Evolutionary conservation across 75 land plant genomes (phyloP), one percentile per base, ranked within the genome.

Genomic region (Chamaecyparis obtusa): DNA sequence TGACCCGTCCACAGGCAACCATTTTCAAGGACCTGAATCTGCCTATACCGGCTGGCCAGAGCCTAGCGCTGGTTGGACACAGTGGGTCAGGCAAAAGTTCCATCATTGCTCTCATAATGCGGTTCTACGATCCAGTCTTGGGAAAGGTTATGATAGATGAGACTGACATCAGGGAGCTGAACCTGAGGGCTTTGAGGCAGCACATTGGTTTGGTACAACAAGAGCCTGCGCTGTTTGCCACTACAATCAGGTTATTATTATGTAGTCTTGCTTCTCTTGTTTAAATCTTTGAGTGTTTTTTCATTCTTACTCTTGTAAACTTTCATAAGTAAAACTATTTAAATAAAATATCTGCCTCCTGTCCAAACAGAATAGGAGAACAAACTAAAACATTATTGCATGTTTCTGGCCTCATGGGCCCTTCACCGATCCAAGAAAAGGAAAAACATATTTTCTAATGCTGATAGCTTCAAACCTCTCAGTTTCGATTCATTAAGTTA

Each of bases 81-180:
- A 93, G 94, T 85, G 97, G 97, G 37, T 95, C 95, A 30, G 97
- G 97, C 27, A 95, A 95, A 88, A 93, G 95, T 84, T 91, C 97
- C 19, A 90, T 94, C 39, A 88, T 95, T 19, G 72, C 93, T 21
- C 86, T 95, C 5, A 84, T 95, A 16, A 88, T 90, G 91, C 84
- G 97, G 83, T 95, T 95, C 87, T 95, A 95, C 36, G 94, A 95
- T 83, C 94, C 95, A 1, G 71, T 75, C n/a, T 83, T 88, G 7
- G 96, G 96, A 56, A n/a, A 85, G 60, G 86, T 95, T 21, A 48
- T 88, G 33, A 86, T 95, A 27, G 96, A 95, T 85, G 94, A 92
- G 2, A 75, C 49, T 5, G 92, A 95, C 83, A 92, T 95, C 14
- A 89, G 71, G 85, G n/a, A 86, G 69, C 46, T 88, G 16, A 88